Percentiles rank a stretch among this genome's conserved stretches.
Conservation (phyloP, 495 filamentous ascomycete genomes). For the Haplographium delicatum region DNA sequence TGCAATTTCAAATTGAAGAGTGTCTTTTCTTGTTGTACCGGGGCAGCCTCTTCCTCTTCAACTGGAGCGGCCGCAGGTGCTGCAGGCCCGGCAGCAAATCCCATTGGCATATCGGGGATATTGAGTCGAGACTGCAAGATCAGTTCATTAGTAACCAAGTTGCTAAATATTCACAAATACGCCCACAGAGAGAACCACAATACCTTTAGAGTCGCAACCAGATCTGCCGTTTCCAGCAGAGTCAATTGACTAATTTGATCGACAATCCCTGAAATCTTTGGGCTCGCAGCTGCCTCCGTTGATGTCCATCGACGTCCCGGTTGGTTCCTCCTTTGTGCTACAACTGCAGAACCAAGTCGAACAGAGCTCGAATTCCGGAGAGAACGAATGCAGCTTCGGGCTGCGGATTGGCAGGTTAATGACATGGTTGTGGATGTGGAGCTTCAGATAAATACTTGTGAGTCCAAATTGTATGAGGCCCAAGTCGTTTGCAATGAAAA, state of each 20-base stretch:
- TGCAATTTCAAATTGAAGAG: slow-evolving; percentile 93
- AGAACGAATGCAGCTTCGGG: slow-evolving; percentile 54
- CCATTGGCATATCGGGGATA: slow-evolving; percentile 94
- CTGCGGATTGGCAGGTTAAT: slow-evolving; percentile 50
- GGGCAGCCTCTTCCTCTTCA: slow-evolving; percentile 78
- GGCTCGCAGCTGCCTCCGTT: slow-evolving; percentile 62
- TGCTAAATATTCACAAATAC: no score
- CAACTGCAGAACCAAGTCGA: slow-evolving; percentile 34
- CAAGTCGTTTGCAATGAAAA: neutral
- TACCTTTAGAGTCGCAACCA: slow-evolving; percentile 90
- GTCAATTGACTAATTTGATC: slow-evolving; percentile 98
- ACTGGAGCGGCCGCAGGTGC: slow-evolving; percentile 57
- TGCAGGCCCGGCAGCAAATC: slow-evolving; percentile 62
- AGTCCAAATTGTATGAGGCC: slow-evolving; percentile 1
- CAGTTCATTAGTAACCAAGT: neutral
- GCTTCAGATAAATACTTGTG: neutral
- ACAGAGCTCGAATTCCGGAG: slow-evolving; percentile 36
- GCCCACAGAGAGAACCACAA: slow-evolving; percentile 11
- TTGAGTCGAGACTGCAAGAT: slow-evolving; percentile 75
- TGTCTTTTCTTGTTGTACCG: slow-evolving; percentile 87
- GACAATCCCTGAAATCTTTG: slow-evolving; percentile 89
- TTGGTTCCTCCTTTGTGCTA: slow-evolving; percentile 31
- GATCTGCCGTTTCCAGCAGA: slow-evolving; percentile 90
- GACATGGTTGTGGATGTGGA: slow-evolving; percentile 46
- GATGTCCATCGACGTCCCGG: slow-evolving; percentile 56